Base-by-base conservation (phyloP, 2,329 filamentous ascomycete species). In the Verticillium longisporum region DNA sequence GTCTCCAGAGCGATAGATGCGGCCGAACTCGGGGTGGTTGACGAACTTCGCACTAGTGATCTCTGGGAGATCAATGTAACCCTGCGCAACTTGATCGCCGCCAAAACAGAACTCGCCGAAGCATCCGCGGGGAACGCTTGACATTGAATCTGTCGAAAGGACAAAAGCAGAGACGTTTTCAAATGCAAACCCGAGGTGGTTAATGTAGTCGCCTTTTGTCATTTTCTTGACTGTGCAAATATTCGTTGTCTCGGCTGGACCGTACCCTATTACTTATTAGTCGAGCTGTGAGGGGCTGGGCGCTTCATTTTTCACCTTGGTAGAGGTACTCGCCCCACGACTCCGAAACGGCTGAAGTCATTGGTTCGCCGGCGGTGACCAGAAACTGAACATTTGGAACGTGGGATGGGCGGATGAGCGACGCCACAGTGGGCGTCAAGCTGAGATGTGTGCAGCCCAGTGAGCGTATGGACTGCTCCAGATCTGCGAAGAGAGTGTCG, bases 21-120 rank as follows among this genome's bases (percentile, higher is more conserved):
- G 84, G 1, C 92, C 92, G 70, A 86, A 89, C 0, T 71, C 63
- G 0, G 87, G 80, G 68, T 96, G 89, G 0, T 85, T 65, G 56
- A 94, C 79, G 62, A 96, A 91, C 66, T 88, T 91, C 13, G 80
- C 74, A 0, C 77, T 72, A 0, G 88, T 91, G 50, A 90, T 74
- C 3, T 82, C 79, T 0, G 84, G 80, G 72, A 83, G 79, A 61
- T 88, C 85, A 33, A 95, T 78, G 68, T 94, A 96, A 1, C 91
- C 91, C 45, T 82, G 79, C 53, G 86, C 87, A 5, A 97, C 85
- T 73, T 97, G 92, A 57, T 90, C 85, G 11, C 92, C 93, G 14
- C 91, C 92, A 71, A 96, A 95, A 68, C 90, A 96, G 6, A 96
- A 80, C 71, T 97, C 92, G 11, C 93, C 93, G 15, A 91, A 78